Percentiles rank a stretch among this genome's conserved stretches.
Evolutionary conservation across 306 rosid species (phyloP).

Genomic region (Rosa rugosa): DNA sequence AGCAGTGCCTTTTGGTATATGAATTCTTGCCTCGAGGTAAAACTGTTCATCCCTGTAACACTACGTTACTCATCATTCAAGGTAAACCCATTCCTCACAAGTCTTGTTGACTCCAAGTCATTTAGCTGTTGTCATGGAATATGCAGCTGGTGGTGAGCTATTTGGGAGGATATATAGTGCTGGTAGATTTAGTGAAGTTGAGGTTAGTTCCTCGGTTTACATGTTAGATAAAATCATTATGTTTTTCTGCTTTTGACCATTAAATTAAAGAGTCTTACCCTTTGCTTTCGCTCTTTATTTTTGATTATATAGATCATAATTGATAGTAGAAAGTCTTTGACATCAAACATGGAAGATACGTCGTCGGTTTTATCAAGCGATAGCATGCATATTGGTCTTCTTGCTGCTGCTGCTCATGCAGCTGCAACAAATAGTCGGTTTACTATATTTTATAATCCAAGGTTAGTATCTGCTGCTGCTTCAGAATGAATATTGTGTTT

Average conservation of each 20-base stretch:
- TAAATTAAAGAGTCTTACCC: conserved; percentile 2
- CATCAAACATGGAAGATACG: too few species aligned
- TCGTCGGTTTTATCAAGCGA: conserved; percentile 76
- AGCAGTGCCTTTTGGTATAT: conserved; percentile 51
- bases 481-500: conserved; percentile 1
- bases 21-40: conserved; percentile 56
- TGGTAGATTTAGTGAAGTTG: too few species aligned
- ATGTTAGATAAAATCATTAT: too few species aligned
- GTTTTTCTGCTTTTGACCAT: not conserved
- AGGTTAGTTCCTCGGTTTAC: too few species aligned
- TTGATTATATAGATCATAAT: not conserved
- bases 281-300: conserved; percentile 1
- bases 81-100: too few species aligned
- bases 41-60: too few species aligned
- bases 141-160: too few species aligned
- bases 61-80: too few species aligned
- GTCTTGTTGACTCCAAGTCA: too few species aligned
- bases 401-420: conserved; percentile 83
- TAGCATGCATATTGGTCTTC: conserved; percentile 86
- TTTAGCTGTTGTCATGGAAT: too few species aligned
- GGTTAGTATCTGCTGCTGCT: conserved; percentile 36
- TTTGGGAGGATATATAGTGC: too few species aligned
- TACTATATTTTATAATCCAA: conserved; percentile 63
- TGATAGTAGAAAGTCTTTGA: too few species aligned
- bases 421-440: conserved; percentile 73